Evolutionary conservation across 306 rosid genomes (phyloP).

Genomic region (Sechiopsis laciniata): DNA sequence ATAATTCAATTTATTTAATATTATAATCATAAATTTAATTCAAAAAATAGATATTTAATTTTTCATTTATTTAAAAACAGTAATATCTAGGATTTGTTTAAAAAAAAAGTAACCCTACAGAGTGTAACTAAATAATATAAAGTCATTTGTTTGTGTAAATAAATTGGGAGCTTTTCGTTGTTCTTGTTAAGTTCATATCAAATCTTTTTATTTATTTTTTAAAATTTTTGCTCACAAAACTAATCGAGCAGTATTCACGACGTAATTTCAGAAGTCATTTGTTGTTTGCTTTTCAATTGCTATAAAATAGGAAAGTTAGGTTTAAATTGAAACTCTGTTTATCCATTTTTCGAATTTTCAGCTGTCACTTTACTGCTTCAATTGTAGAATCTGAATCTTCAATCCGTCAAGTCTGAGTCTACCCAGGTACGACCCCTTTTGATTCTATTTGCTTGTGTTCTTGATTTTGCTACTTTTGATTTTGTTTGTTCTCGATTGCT

Average conservation of each 20-base stretch:
- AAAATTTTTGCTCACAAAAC: neutral
- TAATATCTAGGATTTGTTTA: no score
- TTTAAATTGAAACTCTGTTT: neutral
- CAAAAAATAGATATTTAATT: no score
- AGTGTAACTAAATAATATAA: no score
- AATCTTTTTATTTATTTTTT: no score
- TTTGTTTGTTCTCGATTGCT: neutral
- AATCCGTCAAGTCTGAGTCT: neutral
- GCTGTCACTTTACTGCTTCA: slow-evolving; percentile 4
- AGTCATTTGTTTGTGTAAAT: neutral
- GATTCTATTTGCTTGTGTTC: neutral
- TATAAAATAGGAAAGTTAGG: neutral
- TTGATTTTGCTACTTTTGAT: neutral
- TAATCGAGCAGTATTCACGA: neutral
- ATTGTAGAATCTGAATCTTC: neutral
- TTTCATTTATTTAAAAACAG: no score
- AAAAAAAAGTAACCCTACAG: no score
- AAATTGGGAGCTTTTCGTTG: neutral
- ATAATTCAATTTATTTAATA: no score
- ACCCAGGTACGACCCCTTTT: slow-evolving; percentile 19
- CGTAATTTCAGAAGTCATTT: neutral
- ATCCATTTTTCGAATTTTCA: neutral
- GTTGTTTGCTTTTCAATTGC: neutral
- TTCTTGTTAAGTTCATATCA: neutral
- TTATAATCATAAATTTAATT: no score